Base-by-base conservation (phyloP, 257 asterid genomes). In the Parsonsia alboflavescens region DNA sequence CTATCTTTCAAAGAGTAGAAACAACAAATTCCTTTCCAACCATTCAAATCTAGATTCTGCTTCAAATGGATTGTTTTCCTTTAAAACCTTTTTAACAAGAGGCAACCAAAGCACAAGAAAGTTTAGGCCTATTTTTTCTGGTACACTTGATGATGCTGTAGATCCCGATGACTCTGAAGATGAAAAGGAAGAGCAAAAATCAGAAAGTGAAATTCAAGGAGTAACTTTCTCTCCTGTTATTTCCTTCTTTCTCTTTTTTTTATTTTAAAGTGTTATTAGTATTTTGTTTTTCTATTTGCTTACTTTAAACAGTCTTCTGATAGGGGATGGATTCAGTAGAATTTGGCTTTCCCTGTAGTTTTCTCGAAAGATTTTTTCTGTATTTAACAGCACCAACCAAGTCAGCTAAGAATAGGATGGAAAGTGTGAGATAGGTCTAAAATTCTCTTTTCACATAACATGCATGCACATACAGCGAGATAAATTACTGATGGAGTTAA, bases 161-260 rank as follows among this genome's bases (percentile, higher is more conserved):
- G 84, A 79, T 76, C 82, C 84, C 3, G 83, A 86, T 72, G 87
- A 84, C 53, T 62, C 85, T 22, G 86, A 80, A 13, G 89, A 86
- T 63, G 84, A 70, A 15, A 61, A 17, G 64, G 75, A 82, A 12
- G 56, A 71, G 73, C 85, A 79, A 16, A 81, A 79, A 57, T 71
- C 80, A 59, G 82, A 83, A 44, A 80, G 67, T 68, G 83, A 88
- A 75, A 72, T 44, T 80, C 83, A 76, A 70, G 83, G 84, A 54
- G 98, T 93, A 79, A 81, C 91, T 87, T 66, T 75, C 62, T 68
- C 67, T 71, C 80, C 28, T 1, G 5, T 9, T n/a, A 50, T 42
- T 15, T 42, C 59, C 54, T 44, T 67, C 33, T 49, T 41, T 22
- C 22, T 16, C n/a, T n/a, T n/a, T n/a, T n/a, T n/a, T n/a, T n/a